A percentile compares a stretch with the other conserved stretches of the same genome.
phyloP scores from a whole-genome alignment of 2,329 filamentous ascomycete genomes.

The Claviceps paspali region DNA sequence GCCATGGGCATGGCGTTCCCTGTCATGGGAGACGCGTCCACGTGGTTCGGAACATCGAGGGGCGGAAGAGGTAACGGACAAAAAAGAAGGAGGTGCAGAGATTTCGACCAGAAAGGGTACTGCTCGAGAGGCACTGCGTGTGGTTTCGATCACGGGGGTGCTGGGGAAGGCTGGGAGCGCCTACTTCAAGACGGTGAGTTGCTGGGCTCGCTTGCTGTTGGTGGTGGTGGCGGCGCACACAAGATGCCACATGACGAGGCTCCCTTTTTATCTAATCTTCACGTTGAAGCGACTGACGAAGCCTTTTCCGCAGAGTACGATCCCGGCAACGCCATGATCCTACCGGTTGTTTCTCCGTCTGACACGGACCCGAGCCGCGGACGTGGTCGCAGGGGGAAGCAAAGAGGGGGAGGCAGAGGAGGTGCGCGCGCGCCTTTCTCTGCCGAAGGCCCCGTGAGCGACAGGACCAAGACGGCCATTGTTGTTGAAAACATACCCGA shows the following conservation, averaged over 20 bases:
- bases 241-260: too few relatives aligned
- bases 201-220: background rate
- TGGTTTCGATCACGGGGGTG: constrained; percentile 50
- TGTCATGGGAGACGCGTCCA: constrained; percentile 23
- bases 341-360: constrained; percentile 8
- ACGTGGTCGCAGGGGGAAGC: constrained; percentile 18
- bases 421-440: constrained; percentile 44
- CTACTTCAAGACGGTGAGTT: constrained; percentile 13
- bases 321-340: constrained; percentile 14
- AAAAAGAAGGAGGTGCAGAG: constrained; percentile 37
- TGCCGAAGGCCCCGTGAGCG: constrained; percentile 43
- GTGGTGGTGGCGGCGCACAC: too few relatives aligned
- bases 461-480: constrained; percentile 49
- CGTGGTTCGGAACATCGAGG: constrained; percentile 1
- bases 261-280: too few relatives aligned
- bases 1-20: constrained; percentile 32
- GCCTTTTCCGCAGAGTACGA: constrained; percentile 16
- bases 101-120: constrained; percentile 59
- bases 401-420: constrained; percentile 20
- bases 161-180: background rate
- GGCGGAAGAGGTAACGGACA: constrained; percentile 13
- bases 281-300: too few relatives aligned
- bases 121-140: constrained; percentile 54
- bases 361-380: constrained; percentile 10
- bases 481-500: constrained; percentile 68